Base-by-base conservation (phyloP, 345 rosid species). In the Geranium rotundifolium region DNA sequence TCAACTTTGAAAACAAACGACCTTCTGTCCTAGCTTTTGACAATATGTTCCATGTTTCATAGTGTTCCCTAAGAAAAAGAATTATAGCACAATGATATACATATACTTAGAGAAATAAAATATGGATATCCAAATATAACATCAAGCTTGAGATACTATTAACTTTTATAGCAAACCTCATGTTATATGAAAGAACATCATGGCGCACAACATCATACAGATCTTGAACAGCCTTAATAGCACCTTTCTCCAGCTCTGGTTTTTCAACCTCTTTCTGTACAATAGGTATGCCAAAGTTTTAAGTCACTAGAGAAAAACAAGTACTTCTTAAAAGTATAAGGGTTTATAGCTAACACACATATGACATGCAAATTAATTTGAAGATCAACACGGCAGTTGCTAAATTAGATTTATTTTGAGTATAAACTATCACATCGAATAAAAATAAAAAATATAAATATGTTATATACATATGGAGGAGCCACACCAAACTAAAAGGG, bases 181-280 rank as follows among this genome's bases (percentile, higher is more conserved):
- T 75, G 77, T 86, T 66, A 55, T 87, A 49, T 56, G 86, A 66
- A 71, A 90, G 84, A 67, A 93, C 82, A 77, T 93, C 99, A 69
- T 71, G 77, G 37, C 65, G 88, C 76, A 93, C 82, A 76, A 93
- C 97, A 86, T 93, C 99, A 60, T 90, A 87, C 60, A 93, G 88
- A 87, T 93, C 97, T 64, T 79, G 99, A 77, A 90, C 88, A 77
- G 99, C 95, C 75, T 90, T 72, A 65, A 93, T 65, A 5, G 97
- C 97, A 62, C 97, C 99, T 67, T 82, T 83, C 67, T 78, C 78
- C 69, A 75, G 76, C 68, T 88, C 97, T 0, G 83, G 79, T 20
- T 82, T 81, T 75, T 82, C 87, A 41, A 78, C 69, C 71, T 79
- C 85, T 84, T 83, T 90, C 99, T 92, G 83, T 27, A 27, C 66